Base-by-base conservation (phyloP, 805 yeast genomes). In the Saturnispora galanensis region DNA sequence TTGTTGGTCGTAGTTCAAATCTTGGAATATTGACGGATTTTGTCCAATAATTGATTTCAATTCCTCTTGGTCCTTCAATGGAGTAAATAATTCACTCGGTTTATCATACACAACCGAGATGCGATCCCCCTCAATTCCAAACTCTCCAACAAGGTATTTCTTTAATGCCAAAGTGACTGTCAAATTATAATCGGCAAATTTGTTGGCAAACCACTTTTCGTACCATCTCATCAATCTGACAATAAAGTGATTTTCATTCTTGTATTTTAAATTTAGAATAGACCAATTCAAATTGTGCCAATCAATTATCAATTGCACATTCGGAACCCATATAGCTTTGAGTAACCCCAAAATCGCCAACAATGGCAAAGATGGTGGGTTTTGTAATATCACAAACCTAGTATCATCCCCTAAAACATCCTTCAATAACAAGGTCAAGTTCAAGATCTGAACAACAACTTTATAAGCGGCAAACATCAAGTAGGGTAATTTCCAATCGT, bases 251-350 rank as follows among this genome's bases (percentile, higher is more conserved):
- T 62, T 64, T 41, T 63, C 58, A 45, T 70, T 70, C 4, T 70
- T 57, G 52, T 77, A 76, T 52, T 78, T 78, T 56, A 90, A 59
- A 43, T 82, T 80, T 46, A 93, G 63, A 26, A 93, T 85, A 1
- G 95, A 76, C 61, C 76, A 90, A 35, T 94, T 95, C 53, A 93
- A 69, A 62, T 93, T 93, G 63, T 93, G 99, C 98, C 98, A 93
- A 63, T 93, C 99, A 40, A 93, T 76, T 16, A 93, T 71, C 18
- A 90, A 62, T 55, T 73, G 71, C 4, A 89, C 69, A 2, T 77
- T 70, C 3, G 66, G 63, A 34, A 50, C 58, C 47, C 68, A 62
- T 13, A 76, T 31, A 38, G 66, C 61, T 46, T 75, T 73, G 56
- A 74, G 77, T 1, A 80, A 17, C 2, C 82, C 72, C 0, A 77